Conservation (phyloP, 2,329 filamentous ascomycete species). For the Ascochyta viciae-villosae region DNA sequence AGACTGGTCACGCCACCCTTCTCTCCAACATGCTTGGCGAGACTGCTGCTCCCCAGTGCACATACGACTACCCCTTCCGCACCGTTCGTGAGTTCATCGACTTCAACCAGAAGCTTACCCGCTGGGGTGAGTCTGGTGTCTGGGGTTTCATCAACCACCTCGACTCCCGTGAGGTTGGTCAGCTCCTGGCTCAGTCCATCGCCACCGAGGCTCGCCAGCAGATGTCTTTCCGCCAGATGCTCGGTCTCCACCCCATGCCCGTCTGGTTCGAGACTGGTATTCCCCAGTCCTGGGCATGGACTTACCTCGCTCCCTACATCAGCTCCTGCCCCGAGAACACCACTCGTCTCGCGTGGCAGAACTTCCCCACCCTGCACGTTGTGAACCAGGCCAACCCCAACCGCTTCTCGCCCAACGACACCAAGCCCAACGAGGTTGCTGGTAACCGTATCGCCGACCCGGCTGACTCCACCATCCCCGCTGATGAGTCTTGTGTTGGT, state of each 20-base stretch:
- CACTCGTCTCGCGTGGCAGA: conserved; percentile 82
- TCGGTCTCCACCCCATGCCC: conserved; percentile 80
- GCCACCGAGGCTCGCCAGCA: conserved; percentile 83
- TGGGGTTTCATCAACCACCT: conserved; percentile 83
- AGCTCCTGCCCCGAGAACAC: conserved; percentile 74
- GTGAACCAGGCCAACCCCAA: conserved; percentile 80
- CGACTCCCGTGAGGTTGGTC: conserved; percentile 75
- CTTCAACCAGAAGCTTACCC: conserved; percentile 85
- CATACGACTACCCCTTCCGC: conserved; percentile 80
- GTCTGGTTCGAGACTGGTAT: conserved; percentile 83
- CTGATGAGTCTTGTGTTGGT: conserved; percentile 64
- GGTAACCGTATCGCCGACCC: conserved; percentile 66
- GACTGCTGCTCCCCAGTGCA: conserved; percentile 74
- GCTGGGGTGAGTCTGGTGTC: conserved; percentile 79
- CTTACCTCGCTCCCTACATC: conserved; percentile 81
- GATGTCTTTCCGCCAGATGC: conserved; percentile 83
- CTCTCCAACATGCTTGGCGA: conserved; percentile 79
- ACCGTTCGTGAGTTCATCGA: conserved; percentile 81
- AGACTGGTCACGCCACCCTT: conserved; percentile 78
- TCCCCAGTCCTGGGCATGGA: conserved; percentile 86
- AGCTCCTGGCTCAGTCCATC: conserved; percentile 77
- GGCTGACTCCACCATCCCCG: conserved; percentile 55
- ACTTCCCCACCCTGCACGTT: conserved; percentile 76
- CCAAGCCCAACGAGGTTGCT: conserved; percentile 68
- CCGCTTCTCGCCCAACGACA: conserved; percentile 68